Evolutionary conservation across 164 flowering plant genomes (phyloP).

Genomic region (Annona squamosa): DNA sequence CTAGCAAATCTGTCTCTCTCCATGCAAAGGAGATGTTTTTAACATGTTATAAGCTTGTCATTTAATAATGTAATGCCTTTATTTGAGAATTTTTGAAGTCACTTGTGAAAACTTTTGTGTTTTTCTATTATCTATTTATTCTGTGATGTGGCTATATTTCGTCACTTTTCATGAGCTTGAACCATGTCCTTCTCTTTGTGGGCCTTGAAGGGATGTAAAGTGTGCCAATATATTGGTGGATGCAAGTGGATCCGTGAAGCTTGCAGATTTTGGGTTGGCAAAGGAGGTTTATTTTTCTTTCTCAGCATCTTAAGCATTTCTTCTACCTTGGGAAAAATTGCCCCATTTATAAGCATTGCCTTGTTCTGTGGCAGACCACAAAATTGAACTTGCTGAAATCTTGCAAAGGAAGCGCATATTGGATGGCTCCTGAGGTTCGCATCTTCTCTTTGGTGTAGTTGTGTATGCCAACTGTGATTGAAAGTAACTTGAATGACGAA

Average conservation of each 20-base stretch:
- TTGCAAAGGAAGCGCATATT: conserved; percentile 86
- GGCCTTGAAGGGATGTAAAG: conserved; percentile 70
- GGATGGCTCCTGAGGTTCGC: conserved; percentile 99
- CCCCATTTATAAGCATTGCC: conserved; percentile 3
- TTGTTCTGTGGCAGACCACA: conserved; percentile 45
- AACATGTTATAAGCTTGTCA: background rate
- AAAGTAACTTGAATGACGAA: background rate
- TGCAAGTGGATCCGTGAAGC: conserved; percentile 80
- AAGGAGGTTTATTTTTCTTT: conserved; percentile 45
- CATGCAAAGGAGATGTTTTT: too few species aligned
- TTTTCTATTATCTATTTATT: background rate
- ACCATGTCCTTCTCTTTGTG: background rate
- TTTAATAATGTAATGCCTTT: too few species aligned
- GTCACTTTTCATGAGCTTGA: background rate
- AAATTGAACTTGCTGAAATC: conserved; percentile 79
- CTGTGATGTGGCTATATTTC: background rate
- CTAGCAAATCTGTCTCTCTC: too few species aligned
- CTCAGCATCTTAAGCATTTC: background rate
- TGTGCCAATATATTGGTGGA: conserved; percentile 95
- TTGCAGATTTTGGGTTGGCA: conserved; percentile 98
- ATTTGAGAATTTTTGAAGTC: background rate
- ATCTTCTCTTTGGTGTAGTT: conserved; percentile 7
- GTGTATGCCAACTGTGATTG: background rate
- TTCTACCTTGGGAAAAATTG: background rate
- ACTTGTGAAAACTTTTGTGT: background rate